Base-by-base conservation (phyloP, 1,284 basidiomycete species). In the Moesziomyces sp. region DNA sequence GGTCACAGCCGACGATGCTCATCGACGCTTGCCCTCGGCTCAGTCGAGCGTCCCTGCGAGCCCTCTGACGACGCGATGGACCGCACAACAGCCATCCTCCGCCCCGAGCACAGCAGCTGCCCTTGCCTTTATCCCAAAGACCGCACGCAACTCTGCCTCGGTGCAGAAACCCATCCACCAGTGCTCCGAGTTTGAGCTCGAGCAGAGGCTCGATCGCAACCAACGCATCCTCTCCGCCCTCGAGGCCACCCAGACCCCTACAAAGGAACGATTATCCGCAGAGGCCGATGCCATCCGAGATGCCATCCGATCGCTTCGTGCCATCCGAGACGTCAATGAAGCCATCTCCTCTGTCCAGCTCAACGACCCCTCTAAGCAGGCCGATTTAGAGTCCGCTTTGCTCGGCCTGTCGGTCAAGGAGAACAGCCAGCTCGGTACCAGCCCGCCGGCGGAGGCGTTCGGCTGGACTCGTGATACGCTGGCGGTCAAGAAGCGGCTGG, bases 121-220 rank as follows among this genome's bases (percentile, higher is more conserved):
- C 18, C 66, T 74, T 8, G 71, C 71, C 16, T 74, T 74, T 45
- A 74, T 74, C 35, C 71, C 71, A 1, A 48, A 58, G 26, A 65
- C 62, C 5, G 58, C 62, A 5, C 66, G 66, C 55, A 65, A 61
- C 38, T 69, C 71, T 23, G 58, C 66, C 7, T 58, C 57, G 5
- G 52, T 74, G 18, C 65, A 68, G 38, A 74, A 74, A 40, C 65
- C 71, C 3, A 65, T 74, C 34, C 62, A 65, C 18, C 58, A 55
- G 16, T 74, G 71, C 40, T 70, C 60, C 24, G 71, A 74, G 26
- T 74, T 74, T 21, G 71, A 74, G 51, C 71, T 74, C 49, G 71
- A 69, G 49, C 66, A 74, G 52, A 64, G 67, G 30, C 59, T 74
- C n/a, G 71, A 74, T 47, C 66, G 71, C 42, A 65, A 69, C 43